Evolutionary conservation across 169 alveolate species (phyloP).

Genomic region (Cryptosporidium bovis): DNA sequence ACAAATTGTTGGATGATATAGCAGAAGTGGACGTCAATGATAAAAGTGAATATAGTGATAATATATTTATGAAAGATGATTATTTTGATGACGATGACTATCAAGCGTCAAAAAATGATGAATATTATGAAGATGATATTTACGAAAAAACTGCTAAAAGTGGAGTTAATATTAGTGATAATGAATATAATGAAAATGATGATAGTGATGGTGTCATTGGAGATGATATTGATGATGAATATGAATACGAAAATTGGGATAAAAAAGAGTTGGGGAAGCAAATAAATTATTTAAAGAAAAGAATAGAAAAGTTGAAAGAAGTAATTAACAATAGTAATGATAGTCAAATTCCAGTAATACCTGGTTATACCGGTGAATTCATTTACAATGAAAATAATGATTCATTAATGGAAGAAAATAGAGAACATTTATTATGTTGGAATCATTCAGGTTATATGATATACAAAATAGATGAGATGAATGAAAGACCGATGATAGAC

Average conservation of each 20-base stretch:
- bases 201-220: background rate
- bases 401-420: constrained; percentile 56
- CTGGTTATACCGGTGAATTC: constrained; percentile 60
- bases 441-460: constrained; percentile 53
- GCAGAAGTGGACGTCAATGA: background rate
- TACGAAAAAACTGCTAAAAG: background rate
- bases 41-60: background rate
- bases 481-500: constrained; percentile 44
- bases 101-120: background rate
- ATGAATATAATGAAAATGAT: background rate
- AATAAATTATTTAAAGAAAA: constrained; percentile 23
- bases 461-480: constrained; percentile 35
- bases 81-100: background rate
- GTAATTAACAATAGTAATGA: constrained; percentile 16
- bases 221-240: constrained; percentile 18
- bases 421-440: constrained; percentile 63
- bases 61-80: background rate
- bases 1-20: constrained; percentile 24
- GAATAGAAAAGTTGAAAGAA: constrained; percentile 28
- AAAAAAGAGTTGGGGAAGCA: constrained; percentile 56
- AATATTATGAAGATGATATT: background rate
- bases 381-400: background rate
- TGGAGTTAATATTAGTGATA: background rate
- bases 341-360: constrained; percentile 22
- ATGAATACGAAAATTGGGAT: constrained; percentile 62